Conservation (phyloP, 805 yeast species). For the Spencermartinsiella europaea region DNA sequence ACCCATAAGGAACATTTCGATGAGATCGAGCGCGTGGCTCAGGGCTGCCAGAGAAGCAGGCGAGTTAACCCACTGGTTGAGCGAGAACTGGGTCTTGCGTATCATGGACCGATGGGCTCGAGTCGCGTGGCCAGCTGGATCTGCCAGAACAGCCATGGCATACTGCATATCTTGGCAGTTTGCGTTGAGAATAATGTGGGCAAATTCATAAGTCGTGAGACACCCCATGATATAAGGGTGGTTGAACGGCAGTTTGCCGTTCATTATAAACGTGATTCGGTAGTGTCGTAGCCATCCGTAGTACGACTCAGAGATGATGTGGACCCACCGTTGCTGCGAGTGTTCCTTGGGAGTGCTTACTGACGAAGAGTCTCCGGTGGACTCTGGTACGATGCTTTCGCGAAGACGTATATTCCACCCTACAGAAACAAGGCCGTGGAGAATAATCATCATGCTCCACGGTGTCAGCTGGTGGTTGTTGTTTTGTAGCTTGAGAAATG, state of each 20-base stretch:
- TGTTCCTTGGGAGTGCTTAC: neutral
- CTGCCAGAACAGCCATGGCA: conserved; percentile 10
- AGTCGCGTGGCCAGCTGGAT: neutral
- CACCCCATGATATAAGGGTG: conserved; percentile 26
- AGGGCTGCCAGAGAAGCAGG: conserved; percentile 10
- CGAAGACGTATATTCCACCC: conserved; percentile 21
- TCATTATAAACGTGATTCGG: conserved; percentile 18
- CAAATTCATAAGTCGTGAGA: conserved; percentile 23
- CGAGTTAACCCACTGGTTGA: conserved; percentile 13
- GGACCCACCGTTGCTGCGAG: conserved; percentile 11
- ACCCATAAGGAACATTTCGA: conserved; percentile 20
- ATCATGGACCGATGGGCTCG: neutral
- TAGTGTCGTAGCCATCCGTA: conserved; percentile 23
- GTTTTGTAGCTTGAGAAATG: conserved; percentile 18
- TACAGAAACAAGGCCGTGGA: conserved; percentile 23
- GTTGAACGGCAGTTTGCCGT: conserved; percentile 20
- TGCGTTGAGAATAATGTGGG: conserved; percentile 21
- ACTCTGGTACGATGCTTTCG: conserved; percentile 10
- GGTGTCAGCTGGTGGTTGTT: conserved; percentile 19
- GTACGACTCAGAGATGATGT: conserved; percentile 19
- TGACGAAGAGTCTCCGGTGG: neutral
- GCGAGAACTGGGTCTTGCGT: conserved; percentile 2
- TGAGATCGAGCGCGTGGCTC: conserved; percentile 21
- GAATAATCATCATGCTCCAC: conserved; percentile 25
- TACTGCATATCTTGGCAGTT: conserved; percentile 16